These are phyloP conservation scores for Sordariomycetes sp. DNA, from an alignment of 2,329 filamentous ascomycete species.

Conservation along the genomic window DNA sequence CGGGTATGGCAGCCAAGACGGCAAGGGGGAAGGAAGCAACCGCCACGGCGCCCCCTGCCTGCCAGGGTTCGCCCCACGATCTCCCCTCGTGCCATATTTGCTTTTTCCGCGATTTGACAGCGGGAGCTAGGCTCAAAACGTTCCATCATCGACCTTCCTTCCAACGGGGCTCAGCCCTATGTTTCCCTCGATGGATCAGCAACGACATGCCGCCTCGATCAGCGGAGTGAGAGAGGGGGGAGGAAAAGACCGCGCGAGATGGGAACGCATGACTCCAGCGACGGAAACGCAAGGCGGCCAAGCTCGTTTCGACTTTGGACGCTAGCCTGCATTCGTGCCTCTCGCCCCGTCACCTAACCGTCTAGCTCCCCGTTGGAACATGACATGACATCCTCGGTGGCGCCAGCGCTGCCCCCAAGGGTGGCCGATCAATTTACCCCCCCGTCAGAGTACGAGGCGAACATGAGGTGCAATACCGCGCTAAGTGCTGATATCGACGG, in stretches of 20 bases:
- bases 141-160: not conserved
- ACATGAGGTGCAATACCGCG: too few relatives aligned
- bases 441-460: too few relatives aligned
- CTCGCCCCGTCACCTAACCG: too few relatives aligned
- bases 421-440: too few relatives aligned
- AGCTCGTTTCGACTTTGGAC: too few relatives aligned
- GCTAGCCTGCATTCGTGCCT: too few relatives aligned
- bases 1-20: not conserved
- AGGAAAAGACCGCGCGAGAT: not conserved
- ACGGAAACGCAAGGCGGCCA: too few relatives aligned
- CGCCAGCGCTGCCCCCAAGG: too few relatives aligned
- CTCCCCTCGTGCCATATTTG: not conserved
- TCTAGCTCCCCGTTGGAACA: too few relatives aligned
- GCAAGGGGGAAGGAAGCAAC: not conserved
- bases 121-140: not conserved
- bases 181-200: not conserved
- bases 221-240: not conserved
- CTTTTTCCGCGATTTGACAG: not conserved
- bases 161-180: not conserved
- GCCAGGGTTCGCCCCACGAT: not conserved
- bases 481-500: not conserved
- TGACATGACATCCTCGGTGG: too few relatives aligned
- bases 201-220: not conserved
- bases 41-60: not conserved
- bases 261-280: too few relatives aligned